These are phyloP conservation scores for Aureobasidium namibiae DNA, from an alignment of 2,329 filamentous ascomycete genomes.

Conservation along the genomic window DNA sequence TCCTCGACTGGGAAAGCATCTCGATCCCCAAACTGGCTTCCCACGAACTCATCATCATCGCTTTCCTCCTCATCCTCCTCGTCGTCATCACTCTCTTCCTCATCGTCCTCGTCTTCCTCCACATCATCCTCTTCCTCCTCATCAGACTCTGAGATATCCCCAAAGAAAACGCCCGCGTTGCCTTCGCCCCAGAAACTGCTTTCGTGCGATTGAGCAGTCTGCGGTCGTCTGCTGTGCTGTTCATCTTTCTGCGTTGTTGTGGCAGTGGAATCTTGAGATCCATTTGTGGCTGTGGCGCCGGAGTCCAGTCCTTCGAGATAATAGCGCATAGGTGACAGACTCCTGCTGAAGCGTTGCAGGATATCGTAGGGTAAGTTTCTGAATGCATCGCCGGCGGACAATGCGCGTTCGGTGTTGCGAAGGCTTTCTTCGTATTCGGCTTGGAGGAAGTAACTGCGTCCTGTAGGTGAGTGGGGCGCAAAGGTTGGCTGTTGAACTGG, in stretches of 20 bases:
- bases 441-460: conserved; percentile 23
- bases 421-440: conserved; percentile 18
- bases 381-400: conserved; percentile 10
- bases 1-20: conserved; percentile 36
- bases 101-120: conserved; percentile 12
- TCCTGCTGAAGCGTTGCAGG: conserved; percentile 37
- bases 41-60: conserved; percentile 11
- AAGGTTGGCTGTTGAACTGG: conserved; percentile 3
- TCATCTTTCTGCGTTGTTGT: background rate
- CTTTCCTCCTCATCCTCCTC: conserved; percentile 12
- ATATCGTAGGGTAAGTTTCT: conserved; percentile 37
- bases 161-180: conserved; percentile 10
- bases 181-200: conserved; percentile 15
- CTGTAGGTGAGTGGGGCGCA: background rate
- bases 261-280: background rate
- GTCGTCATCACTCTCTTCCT: conserved; percentile 7
- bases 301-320: conserved; percentile 27
- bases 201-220: conserved; percentile 4
- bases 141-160: conserved; percentile 1
- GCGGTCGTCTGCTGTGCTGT: background rate
- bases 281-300: background rate
- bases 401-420: conserved; percentile 11
- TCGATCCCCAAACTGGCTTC: conserved; percentile 9
- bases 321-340: conserved; percentile 37
- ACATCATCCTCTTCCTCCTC: conserved; percentile 13